phyloP scores from a whole-genome alignment of 2,329 filamentous ascomycete genomes.

The Colletotrichum orbiculare region DNA sequence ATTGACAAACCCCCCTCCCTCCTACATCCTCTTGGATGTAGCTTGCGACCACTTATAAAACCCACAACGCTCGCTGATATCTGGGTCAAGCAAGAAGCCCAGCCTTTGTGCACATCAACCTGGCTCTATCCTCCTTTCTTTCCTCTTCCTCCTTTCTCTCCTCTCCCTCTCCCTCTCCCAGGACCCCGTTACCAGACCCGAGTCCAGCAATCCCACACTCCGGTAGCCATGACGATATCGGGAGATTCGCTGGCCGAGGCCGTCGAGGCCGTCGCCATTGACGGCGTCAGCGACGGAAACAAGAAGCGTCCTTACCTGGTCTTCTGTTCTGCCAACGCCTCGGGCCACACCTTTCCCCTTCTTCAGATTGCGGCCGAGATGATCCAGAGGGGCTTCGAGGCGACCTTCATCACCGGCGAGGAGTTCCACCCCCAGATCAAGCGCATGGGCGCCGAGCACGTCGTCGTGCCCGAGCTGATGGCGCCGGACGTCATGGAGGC shows the following conservation, averaged over 20 bases:
- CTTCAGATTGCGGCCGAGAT: conserved; percentile 50
- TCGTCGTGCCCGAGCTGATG: conserved; percentile 36
- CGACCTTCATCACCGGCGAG: conserved; percentile 53
- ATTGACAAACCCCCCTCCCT: not conserved
- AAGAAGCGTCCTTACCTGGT: conserved; percentile 44
- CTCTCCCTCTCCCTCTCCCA: no score
- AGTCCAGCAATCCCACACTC: not conserved
- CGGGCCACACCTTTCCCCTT: conserved; percentile 47
- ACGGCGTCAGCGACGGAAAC: conserved; percentile 25
- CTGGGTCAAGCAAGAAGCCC: no score
- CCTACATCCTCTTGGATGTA: no score
- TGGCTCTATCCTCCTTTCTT: no score
- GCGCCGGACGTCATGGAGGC: conserved; percentile 38
- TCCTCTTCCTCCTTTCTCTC: no score
- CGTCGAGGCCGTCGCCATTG: conserved; percentile 6
- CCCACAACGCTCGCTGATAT: no score
- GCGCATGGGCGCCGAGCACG: conserved; percentile 51
- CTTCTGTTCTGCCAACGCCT: conserved; percentile 41
- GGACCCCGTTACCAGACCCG: no score
- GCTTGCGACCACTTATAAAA: no score
- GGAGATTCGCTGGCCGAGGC: conserved; percentile 3
- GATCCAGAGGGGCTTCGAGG: conserved; percentile 51
- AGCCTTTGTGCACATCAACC: no score
- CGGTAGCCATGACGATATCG: conserved; percentile 19
- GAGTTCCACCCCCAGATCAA: conserved; percentile 49